Evolutionary conservation across 805 yeast genomes (phyloP), one percentile per base, ranked within the genome.

Genomic region (Wickerhamomyces alni): DNA sequence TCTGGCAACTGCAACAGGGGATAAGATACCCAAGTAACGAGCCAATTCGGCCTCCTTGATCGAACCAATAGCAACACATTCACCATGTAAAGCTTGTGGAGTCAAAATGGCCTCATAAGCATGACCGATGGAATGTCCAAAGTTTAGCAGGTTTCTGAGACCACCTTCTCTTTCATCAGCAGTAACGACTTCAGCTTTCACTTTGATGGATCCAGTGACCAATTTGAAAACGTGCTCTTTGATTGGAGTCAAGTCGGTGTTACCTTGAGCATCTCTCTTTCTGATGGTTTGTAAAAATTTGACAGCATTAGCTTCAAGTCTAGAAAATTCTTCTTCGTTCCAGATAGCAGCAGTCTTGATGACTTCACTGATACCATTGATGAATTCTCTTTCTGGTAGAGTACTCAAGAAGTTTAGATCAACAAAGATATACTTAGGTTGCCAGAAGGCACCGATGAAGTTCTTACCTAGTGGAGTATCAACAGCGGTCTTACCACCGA

Each of bases 301-400:
- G 30, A 75, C 72, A 22, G 95, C 80, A 57, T 87, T 78, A 25
- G 69, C 63, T 62, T 93, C 99, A 43, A 93, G 74, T 48, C 98
- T 72, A 31, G 81, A 67, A 60, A 93, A 93, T 58, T 93, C 99
- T 1, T 56, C 69, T 47, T 85, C 96, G 59, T 89, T 82, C 98
- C 98, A 93, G 55, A 93, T 89, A 19, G 97, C 96, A 17, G 98
- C 98, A 13, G 99, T 93, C 65, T 93, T 93, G 52, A 93, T 82
- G 36, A 93, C 96, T 65, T 93, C 99, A 5, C 96, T 96, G 89
- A 93, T 93, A 45, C 99, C 99, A 58, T 93, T 93, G 54, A 93
- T 86, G 61, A 93, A 87, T 62, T 93, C 98, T 54, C 99, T 77
- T 38, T 80, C 81, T 1, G 98, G 97, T 43, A 93, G 71, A 15